These are phyloP conservation scores for Globisporangium carolinianum DNA, from an alignment of 352 stramenopile species.

Conservation along the genomic window DNA sequence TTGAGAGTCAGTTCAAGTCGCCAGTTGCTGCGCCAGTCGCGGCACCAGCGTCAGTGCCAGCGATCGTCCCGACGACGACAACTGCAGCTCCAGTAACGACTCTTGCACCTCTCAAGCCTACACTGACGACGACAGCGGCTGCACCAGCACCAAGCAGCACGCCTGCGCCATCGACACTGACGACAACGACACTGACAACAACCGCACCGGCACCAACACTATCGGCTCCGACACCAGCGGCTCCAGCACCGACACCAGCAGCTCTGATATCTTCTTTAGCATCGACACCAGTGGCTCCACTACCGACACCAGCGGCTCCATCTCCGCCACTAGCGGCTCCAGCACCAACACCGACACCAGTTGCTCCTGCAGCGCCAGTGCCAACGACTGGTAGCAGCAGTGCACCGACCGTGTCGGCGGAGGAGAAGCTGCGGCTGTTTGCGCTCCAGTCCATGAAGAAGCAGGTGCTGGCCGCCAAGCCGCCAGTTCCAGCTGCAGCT, in stretches of 20 bases:
- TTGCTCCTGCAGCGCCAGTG: conserved; percentile 8
- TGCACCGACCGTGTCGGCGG: conserved; percentile 22
- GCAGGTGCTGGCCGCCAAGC: conserved; percentile 23
- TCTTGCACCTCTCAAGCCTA: no score
- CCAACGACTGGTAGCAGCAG: conserved; percentile 10
- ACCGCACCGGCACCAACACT: not conserved
- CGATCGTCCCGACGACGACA: not conserved
- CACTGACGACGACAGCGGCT: no score
- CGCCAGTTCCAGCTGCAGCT: not conserved
- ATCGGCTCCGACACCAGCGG: not conserved
- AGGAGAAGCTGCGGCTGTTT: conserved; percentile 61
- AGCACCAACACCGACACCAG: conserved; percentile 4
- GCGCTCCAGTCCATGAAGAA: conserved; percentile 69
- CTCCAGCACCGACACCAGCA: not conserved
- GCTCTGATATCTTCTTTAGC: not conserved
- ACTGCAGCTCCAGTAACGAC: not conserved
- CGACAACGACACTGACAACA: no score
- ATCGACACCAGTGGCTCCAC: not conserved
- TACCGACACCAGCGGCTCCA: not conserved
- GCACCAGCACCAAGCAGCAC: no score
- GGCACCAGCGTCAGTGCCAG: not conserved
- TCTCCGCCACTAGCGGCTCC: conserved; percentile 1
- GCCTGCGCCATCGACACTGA: no score
- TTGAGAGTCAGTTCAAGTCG: not conserved
- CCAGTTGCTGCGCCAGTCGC: no score